Conservation (phyloP, 192 early-diverging fungal species). For the Rhizophagus prolifer region DNA sequence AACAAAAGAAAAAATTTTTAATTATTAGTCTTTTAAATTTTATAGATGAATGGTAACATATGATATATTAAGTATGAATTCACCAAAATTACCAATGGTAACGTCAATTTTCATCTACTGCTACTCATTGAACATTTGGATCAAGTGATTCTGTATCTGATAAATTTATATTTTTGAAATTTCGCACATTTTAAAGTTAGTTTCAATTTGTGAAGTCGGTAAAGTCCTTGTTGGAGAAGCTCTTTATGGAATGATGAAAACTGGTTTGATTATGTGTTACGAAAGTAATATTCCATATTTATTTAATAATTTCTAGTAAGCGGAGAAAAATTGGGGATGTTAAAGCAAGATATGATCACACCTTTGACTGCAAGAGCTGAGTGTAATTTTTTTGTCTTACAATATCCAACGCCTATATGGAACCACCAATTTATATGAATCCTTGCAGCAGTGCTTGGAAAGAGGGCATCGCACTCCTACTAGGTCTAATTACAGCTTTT, state of each 20-base stretch:
- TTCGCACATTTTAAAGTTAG: conserved; percentile 73
- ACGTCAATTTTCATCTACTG: conserved; percentile 77
- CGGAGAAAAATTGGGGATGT: too few relatives aligned
- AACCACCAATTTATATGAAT: too few relatives aligned
- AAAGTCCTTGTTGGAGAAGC: conserved; percentile 78
- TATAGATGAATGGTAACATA: conserved; percentile 68
- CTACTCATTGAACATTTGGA: conserved; percentile 95
- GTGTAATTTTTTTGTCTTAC: too few relatives aligned
- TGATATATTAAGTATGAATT: conserved; percentile 66
- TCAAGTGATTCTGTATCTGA: conserved; percentile 90
- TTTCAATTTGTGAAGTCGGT: conserved; percentile 72
- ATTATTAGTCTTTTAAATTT: background rate
- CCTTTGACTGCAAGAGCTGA: too few relatives aligned
- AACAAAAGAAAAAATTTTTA: background rate
- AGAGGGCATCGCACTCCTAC: too few relatives aligned
- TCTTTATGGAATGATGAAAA: conserved; percentile 97
- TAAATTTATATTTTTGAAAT: conserved; percentile 92
- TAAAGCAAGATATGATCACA: too few relatives aligned
- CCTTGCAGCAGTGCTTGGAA: too few relatives aligned
- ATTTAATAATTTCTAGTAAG: too few relatives aligned
- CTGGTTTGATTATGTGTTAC: conserved; percentile 91
- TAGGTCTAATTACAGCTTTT: too few relatives aligned
- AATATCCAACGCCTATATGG: too few relatives aligned
- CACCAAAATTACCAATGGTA: conserved; percentile 65
- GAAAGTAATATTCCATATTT: too few relatives aligned